Evolutionary conservation across 768 basidiomycete genomes (phyloP).

Genomic region (Coprinopsis strossmayeri): DNA sequence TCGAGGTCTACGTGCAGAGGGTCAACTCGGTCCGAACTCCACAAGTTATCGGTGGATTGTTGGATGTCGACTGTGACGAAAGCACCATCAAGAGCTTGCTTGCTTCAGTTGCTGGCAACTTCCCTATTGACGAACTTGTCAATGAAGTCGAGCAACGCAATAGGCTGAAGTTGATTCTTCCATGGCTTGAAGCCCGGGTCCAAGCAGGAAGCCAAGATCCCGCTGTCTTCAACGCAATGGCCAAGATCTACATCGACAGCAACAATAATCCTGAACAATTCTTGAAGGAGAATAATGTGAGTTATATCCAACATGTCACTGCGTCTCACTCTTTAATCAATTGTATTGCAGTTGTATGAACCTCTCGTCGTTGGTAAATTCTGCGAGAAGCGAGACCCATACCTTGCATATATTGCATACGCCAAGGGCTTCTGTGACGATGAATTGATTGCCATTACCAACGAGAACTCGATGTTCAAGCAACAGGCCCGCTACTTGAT

Average conservation of each 20-base stretch:
- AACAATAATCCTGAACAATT: slow-evolving; percentile 98
- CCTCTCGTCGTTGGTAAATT: slow-evolving; percentile 97
- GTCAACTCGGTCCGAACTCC: slow-evolving; percentile 97
- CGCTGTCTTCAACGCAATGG: slow-evolving; percentile 92
- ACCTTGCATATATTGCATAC: slow-evolving; percentile 97
- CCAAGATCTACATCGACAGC: slow-evolving; percentile 98
- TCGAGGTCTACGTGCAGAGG: slow-evolving; percentile 99
- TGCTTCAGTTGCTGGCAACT: slow-evolving; percentile 90
- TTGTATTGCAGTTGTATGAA: slow-evolving; percentile 95
- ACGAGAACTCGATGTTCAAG: slow-evolving; percentile 99
- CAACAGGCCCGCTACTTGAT: slow-evolving; percentile 98
- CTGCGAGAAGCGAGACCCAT: slow-evolving; percentile 97
- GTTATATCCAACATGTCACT: neutral
- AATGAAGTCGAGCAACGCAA: slow-evolving; percentile 96
- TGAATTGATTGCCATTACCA: slow-evolving; percentile 93
- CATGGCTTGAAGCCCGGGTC: slow-evolving; percentile 93
- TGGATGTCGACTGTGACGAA: slow-evolving; percentile 99
- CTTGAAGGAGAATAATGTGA: slow-evolving; percentile 96
- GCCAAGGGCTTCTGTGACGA: slow-evolving; percentile 99
- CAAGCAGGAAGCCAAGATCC: slow-evolving; percentile 92
- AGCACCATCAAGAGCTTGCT: slow-evolving; percentile 91
- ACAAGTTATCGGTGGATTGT: slow-evolving; percentile 91
- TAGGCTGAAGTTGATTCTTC: slow-evolving; percentile 91
- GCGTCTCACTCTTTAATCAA: slow-evolving; percentile 11
- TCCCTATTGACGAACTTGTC: slow-evolving; percentile 97